Evolutionary conservation across 2,329 filamentous ascomycete genomes (phyloP), one percentile per base, ranked within the genome.

Genomic region (Aspergillus sp.): DNA sequence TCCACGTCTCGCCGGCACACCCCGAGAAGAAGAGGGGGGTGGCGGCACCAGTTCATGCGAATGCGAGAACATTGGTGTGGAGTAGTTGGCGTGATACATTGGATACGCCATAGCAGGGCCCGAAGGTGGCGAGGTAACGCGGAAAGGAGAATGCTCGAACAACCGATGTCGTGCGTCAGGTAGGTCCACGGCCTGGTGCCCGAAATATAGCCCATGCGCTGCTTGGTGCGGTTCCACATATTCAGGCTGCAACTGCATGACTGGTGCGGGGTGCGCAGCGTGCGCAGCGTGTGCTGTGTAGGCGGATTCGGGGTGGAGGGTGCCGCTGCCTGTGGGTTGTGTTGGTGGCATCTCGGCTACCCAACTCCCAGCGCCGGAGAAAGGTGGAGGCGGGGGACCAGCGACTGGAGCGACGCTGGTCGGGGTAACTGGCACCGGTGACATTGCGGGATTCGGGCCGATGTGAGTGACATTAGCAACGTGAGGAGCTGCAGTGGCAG

Each of bases 141-240:
- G 53, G 7, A 60, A 48, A 5, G 49, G 47, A 29, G 43, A 42
- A 4, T 47, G 43, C 32, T 54, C 59, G 12, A 51, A 45, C 2
- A 64, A 45, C 30, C 63, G 49, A 9, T 57, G 55, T 3, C 58
- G 60, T 3, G 63, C 52, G 35, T 60, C 59, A 27, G 56, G 51
- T 1, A 67, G 52, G 42, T 67, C 61, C 9, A 66, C 59, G 7
- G 54, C 58, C 34, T 66, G 63, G 0, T 49, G 46, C 1, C 61
- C 62, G 32, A 63, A 57, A 41, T 60, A 52, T 7, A 62, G 39
- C 3, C 50, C 33, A 6, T 52, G 52, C 4, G 48, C 43, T 1
- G 53, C 46, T 10, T 53, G 19, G 19, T 19, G 19, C 19, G 19
- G 19, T 19, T 19, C 19, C 19, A 19, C 19, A 19, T 19, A 19